phyloP scores from a whole-genome alignment of 148 eudicot species.

The Limonium bicolor region DNA sequence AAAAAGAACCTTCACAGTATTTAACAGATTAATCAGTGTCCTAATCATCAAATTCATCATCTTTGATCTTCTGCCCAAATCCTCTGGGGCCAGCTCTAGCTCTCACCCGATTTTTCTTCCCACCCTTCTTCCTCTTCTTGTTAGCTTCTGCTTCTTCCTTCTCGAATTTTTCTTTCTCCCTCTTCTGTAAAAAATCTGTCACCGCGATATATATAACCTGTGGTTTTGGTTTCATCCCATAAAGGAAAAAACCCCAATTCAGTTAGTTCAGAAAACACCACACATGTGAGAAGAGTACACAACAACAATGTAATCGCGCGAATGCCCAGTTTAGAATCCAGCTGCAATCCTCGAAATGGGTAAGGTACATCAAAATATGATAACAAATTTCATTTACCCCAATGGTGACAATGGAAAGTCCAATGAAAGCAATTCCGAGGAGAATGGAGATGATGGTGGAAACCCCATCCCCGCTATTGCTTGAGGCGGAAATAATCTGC shows the following conservation, averaged over 20 bases:
- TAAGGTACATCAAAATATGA: neutral
- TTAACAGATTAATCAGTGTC: neutral
- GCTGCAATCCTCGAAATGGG: neutral
- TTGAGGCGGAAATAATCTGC: slow-evolving; percentile 15
- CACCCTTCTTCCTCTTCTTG: slow-evolving; percentile 27
- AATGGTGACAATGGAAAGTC: slow-evolving; percentile 47
- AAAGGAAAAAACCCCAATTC: neutral
- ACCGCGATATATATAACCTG: slow-evolving; percentile 78
- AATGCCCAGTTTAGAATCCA: neutral
- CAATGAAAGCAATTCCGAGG: slow-evolving; percentile 42
- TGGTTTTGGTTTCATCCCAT: neutral
- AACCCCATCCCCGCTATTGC: slow-evolving; percentile 17
- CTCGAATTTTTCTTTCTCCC: slow-evolving; percentile 76
- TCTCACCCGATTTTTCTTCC: slow-evolving; percentile 34
- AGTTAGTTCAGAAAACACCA: no score
- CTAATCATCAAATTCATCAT: slow-evolving; percentile 22
- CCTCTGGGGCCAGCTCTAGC: slow-evolving; percentile 68
- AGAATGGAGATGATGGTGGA: slow-evolving; percentile 29
- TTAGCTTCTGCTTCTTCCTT: slow-evolving; percentile 58
- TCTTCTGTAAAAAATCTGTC: slow-evolving; percentile 76
- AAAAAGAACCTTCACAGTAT: neutral
- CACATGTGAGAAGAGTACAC: no score
- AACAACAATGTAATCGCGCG: no score
- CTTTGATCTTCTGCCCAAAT: slow-evolving; percentile 61
- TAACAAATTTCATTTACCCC: slow-evolving; percentile 26